Conservation (phyloP, 371 early-diverging fungal genomes). For the Chytridium lagenaria region DNA sequence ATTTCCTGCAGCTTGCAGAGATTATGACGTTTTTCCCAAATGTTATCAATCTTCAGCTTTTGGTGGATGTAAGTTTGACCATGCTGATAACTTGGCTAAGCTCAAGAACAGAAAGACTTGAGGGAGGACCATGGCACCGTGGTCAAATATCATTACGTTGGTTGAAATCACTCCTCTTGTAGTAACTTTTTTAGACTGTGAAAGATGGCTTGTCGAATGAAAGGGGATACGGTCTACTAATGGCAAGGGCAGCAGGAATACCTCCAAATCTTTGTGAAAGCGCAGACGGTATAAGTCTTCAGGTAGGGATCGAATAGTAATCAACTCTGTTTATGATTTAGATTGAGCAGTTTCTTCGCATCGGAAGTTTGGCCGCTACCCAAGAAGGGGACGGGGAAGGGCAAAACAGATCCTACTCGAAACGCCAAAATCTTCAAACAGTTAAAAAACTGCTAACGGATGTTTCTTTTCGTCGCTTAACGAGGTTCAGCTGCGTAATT, state of each 20-base stretch:
- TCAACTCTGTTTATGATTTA: background rate
- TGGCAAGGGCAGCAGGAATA: slow-evolving; percentile 9
- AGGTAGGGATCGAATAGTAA: background rate
- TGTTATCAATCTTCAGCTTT: slow-evolving; percentile 69
- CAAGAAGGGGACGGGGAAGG: too few relatives aligned
- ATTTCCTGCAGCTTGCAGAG: slow-evolving; percentile 66
- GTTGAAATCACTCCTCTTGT: background rate
- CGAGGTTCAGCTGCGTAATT: background rate
- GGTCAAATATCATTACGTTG: slow-evolving; percentile 1
- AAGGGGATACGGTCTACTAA: background rate
- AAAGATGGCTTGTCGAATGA: slow-evolving; percentile 10
- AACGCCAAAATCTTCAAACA: background rate
- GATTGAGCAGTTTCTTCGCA: background rate
- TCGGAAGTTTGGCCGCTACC: background rate
- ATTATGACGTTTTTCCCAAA: slow-evolving; percentile 65
- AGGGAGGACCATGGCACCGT: background rate
- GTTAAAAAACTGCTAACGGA: background rate
- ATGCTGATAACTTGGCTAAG: background rate
- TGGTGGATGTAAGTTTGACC: slow-evolving; percentile 52
- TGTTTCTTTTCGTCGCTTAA: background rate
- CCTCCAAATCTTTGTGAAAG: background rate
- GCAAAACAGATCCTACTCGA: too few relatives aligned
- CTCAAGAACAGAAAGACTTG: background rate
- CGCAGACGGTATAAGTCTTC: background rate
- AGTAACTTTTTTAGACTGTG: background rate